These are phyloP conservation scores for Papiliotrema nemorosa DNA, from an alignment of 1,284 basidiomycete species.

Conservation along the genomic window DNA sequence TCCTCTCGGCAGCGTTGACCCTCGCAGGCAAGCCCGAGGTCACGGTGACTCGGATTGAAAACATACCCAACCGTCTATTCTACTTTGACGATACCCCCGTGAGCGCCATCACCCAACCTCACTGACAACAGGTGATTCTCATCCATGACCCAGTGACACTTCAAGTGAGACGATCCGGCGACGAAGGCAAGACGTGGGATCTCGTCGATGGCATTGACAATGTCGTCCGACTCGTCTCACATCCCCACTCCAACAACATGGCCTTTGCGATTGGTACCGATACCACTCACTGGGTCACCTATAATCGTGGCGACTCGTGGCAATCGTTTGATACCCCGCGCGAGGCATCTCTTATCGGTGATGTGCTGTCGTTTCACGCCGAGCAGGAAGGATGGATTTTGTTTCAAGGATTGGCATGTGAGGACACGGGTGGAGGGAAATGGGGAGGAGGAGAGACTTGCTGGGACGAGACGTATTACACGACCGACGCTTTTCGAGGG, in stretches of 20 bases:
- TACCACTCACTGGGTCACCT: conserved; percentile 75
- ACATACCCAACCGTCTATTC: conserved; percentile 76
- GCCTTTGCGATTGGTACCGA: conserved; percentile 75
- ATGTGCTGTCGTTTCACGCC: conserved; percentile 80
- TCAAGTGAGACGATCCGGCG: conserved; percentile 71
- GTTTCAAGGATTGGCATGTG: conserved; percentile 76
- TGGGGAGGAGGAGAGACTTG: conserved; percentile 58
- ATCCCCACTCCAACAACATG: conserved; percentile 78
- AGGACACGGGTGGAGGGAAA: conserved; percentile 56
- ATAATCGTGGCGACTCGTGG: conserved; percentile 82
- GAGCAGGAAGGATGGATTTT: conserved; percentile 71
- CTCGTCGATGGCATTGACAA: conserved; percentile 62
- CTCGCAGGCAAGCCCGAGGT: conserved; percentile 46
- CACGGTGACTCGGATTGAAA: conserved; percentile 53
- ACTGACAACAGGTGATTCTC: conserved; percentile 60
- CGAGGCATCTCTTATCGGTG: conserved; percentile 58
- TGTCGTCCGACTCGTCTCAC: conserved; percentile 73
- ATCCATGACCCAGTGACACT: conserved; percentile 74
- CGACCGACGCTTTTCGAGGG: conserved; percentile 71
- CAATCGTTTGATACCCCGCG: conserved; percentile 67
- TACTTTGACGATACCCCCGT: conserved; percentile 92
- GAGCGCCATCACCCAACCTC: conserved; percentile 24
- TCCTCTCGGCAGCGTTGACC: too few species aligned
- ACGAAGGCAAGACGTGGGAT: conserved; percentile 85
- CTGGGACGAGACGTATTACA: conserved; percentile 85